phyloP scores from a whole-genome alignment of 2,329 filamentous ascomycete species.

The Trichoderma hamatum region DNA sequence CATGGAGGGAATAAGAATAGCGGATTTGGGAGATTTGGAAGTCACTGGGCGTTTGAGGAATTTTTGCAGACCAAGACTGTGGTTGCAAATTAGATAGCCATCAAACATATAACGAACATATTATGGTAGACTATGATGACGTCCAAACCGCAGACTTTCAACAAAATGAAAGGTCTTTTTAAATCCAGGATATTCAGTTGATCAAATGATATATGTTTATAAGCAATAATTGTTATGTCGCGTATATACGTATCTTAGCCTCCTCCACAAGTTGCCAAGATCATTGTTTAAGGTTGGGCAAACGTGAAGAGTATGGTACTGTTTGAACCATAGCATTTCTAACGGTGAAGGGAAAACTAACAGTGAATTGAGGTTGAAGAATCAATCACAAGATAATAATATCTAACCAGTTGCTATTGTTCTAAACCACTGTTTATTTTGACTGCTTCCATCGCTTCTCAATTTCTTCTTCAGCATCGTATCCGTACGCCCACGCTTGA shows the following conservation, averaged over 20 bases:
- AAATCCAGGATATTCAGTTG: too few relatives aligned
- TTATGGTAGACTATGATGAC: background rate
- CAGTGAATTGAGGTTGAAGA: background rate
- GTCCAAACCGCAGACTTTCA: too few relatives aligned
- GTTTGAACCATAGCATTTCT: too few relatives aligned
- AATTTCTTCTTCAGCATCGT: conserved; percentile 46
- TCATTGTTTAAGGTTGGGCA: too few relatives aligned
- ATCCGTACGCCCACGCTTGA: conserved; percentile 52
- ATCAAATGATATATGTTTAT: too few relatives aligned
- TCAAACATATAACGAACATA: background rate
- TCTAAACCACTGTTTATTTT: background rate
- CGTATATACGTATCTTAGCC: too few relatives aligned
- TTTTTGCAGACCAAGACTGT: conserved; percentile 27
- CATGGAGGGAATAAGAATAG: conserved; percentile 33
- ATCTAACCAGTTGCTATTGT: background rate
- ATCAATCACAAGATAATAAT: background rate
- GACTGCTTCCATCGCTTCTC: conserved; percentile 9
- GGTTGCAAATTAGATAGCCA: conserved; percentile 10
- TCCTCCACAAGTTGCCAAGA: too few relatives aligned
- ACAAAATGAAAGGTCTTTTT: too few relatives aligned
- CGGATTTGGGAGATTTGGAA: conserved; percentile 34
- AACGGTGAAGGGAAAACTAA: too few relatives aligned
- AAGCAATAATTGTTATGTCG: too few relatives aligned
- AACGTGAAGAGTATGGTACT: too few relatives aligned
- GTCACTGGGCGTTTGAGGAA: conserved; percentile 22